phyloP scores from a whole-genome alignment of 2,329 filamentous ascomycete genomes.

The Clonostachys sp. region DNA sequence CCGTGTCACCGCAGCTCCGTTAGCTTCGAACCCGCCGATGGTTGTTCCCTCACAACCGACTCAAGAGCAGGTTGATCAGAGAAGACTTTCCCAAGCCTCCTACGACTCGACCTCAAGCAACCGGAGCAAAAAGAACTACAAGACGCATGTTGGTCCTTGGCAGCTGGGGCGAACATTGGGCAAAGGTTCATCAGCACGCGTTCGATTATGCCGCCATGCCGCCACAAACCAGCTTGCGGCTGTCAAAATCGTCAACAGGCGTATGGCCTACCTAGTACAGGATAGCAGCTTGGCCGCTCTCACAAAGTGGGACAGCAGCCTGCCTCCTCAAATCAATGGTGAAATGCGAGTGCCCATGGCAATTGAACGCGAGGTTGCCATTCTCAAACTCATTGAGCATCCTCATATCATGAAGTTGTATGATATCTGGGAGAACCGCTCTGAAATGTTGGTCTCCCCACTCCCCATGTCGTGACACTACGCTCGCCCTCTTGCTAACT shows the following conservation, averaged over 20 bases:
- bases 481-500: neutral
- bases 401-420: slow-evolving; percentile 91
- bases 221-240: slow-evolving; percentile 78
- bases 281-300: slow-evolving; percentile 82
- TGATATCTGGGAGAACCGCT: slow-evolving; percentile 96
- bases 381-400: slow-evolving; percentile 95
- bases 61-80: slow-evolving; percentile 22
- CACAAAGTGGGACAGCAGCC: slow-evolving; percentile 64
- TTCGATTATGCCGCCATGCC: slow-evolving; percentile 78
- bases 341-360: slow-evolving; percentile 76
- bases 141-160: slow-evolving; percentile 90
- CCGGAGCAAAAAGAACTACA: slow-evolving; percentile 38
- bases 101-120: slow-evolving; percentile 32
- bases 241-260: slow-evolving; percentile 92
- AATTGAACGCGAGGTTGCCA: slow-evolving; percentile 91
- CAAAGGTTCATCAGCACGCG: slow-evolving; percentile 83
- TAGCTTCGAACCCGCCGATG: slow-evolving; percentile 9
- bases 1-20: neutral
- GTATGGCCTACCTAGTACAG: slow-evolving; percentile 72
- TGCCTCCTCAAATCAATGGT: slow-evolving; percentile 50
- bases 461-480: neutral
- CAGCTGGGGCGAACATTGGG: slow-evolving; percentile 85
- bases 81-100: slow-evolving; percentile 33
- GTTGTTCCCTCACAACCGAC: slow-evolving; percentile 17
- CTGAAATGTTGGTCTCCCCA: slow-evolving; percentile 69